These are phyloP conservation scores for Hibiscus syriacus DNA, from an alignment of 345 rosid species.

Conservation along the genomic window DNA sequence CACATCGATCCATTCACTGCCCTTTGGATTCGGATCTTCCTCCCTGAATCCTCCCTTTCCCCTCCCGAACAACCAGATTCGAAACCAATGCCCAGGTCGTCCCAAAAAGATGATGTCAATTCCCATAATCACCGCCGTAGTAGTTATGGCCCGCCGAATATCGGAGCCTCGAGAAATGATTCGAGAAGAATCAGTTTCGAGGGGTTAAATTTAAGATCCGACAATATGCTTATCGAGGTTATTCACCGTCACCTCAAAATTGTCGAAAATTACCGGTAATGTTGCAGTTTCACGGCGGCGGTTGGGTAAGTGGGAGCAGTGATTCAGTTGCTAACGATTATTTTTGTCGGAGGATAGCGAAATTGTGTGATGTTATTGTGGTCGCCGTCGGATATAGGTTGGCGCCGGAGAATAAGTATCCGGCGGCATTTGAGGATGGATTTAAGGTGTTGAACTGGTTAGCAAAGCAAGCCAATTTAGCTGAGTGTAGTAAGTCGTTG, in stretches of 20 bases:
- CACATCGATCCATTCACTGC: conserved; percentile 86
- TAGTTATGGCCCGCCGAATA: conserved; percentile 39
- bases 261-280: conserved; percentile 56
- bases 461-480: conserved; percentile 87
- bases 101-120: neutral
- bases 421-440: conserved; percentile 84
- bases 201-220: conserved; percentile 37
- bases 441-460: conserved; percentile 79
- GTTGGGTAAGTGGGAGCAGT: conserved; percentile 90
- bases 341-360: conserved; percentile 73
- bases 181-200: conserved; percentile 13
- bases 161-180: conserved; percentile 1
- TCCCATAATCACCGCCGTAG: conserved; percentile 28
- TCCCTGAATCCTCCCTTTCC: conserved; percentile 74
- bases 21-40: conserved; percentile 78
- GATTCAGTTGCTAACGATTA: conserved; percentile 85
- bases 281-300: conserved; percentile 93
- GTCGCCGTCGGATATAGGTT: conserved; percentile 86
- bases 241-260: conserved; percentile 42
- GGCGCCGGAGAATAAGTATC: conserved; percentile 83
- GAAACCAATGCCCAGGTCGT: conserved; percentile 22
- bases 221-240: conserved; percentile 50
- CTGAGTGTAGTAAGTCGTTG: conserved; percentile 75
- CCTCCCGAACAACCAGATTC: conserved; percentile 41
- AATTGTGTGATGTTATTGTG: conserved; percentile 75